phyloP scores from a whole-genome alignment of 345 rosid species.

The Bretschneidera sinensis region DNA sequence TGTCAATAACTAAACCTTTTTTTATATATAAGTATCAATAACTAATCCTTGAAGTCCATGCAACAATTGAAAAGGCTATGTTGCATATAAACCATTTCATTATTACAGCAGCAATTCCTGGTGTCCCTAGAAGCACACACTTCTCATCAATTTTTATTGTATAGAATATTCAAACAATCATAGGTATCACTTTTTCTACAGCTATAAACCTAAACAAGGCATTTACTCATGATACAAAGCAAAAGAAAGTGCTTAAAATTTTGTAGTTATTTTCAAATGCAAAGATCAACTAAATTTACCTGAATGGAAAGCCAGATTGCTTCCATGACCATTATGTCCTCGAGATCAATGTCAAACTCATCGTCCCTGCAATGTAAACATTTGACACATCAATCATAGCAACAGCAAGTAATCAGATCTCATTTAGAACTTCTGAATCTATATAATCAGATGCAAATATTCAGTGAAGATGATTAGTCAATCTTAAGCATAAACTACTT shows the following conservation, averaged over 20 bases:
- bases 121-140: no score
- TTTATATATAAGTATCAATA: no score
- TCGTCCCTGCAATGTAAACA: slow-evolving; percentile 57
- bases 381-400: neutral
- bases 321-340: slow-evolving; percentile 95
- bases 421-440: neutral
- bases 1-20: no score
- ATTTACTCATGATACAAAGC: neutral
- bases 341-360: slow-evolving; percentile 91
- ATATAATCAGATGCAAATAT: neutral
- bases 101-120: no score
- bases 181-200: no score
- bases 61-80: no score
- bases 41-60: neutral
- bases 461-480: neutral
- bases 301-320: slow-evolving; percentile 97
- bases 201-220: neutral
- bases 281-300: slow-evolving; percentile 32
- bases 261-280: slow-evolving; percentile 2
- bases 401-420: neutral
- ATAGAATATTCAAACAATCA: no score
- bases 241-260: neutral
- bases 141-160: no score
- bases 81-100: neutral
- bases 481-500: no score